Base-by-base conservation (phyloP, 2,329 filamentous ascomycete species). In the Alternaria sp. region DNA sequence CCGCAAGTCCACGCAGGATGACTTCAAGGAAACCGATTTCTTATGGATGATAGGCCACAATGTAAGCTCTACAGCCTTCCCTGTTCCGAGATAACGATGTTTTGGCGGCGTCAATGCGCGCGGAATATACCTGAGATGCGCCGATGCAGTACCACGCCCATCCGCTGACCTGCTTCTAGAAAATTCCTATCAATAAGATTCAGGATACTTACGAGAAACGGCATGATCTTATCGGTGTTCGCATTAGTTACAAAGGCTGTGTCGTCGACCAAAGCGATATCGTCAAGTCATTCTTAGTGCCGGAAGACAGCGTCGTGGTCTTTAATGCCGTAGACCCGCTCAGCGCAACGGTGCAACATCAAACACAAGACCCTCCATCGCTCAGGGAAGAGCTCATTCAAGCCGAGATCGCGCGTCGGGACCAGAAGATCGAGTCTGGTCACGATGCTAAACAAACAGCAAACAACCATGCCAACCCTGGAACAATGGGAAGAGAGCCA, bases 11-110 rank as follows among this genome's bases (percentile, higher is more conserved):
- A 62, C 62, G 5, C 32, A 67, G 4, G 56, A 71, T 4, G 30
- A 51, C 6, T 44, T 73, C 3, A 19, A 30, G 8, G 68, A 75
- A 44, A 9, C 25, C 1, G 74, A 80, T 50, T 79, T 81, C 51
- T 56, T 79, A 1, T 82, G 80, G 78, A 71, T 81, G 59, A 76
- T 77, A 36, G 73, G 69, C 15, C 69, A 77, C 54, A 36, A 52
- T n/a, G 76, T 79, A 63, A 69, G 76, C 70, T 15, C 11, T 25
- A 43, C 1, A 17, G 3, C 12, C 58, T 15, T 8, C 6, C 8
- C 47, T 19, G 17, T 28, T 10, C 17, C 13, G 45, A 1, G 8
- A 15, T 47, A 25, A 23, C 7, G 28, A 17, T 51, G 1, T 21
- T 19, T 51, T 47, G 45, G 23, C 15, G 21, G 26, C 17, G 30